phyloP scores from a whole-genome alignment of 129 eudicot species.

The Oenanthe sinensis region DNA sequence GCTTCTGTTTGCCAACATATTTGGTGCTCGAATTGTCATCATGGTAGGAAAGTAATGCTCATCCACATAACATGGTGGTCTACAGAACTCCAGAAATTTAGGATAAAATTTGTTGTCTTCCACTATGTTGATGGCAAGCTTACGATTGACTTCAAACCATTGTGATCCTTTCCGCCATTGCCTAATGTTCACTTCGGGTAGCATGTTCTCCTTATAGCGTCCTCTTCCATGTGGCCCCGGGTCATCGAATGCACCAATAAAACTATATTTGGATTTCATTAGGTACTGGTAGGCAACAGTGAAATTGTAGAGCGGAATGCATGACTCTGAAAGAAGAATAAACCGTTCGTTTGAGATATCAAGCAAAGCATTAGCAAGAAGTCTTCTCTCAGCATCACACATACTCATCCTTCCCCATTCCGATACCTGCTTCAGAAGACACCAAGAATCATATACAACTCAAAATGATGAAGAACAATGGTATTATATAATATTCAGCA shows the following conservation, averaged over 20 bases:
- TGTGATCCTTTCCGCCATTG: constrained; percentile 49
- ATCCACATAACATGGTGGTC: constrained; percentile 29
- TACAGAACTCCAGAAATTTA: constrained; percentile 21
- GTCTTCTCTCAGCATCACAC: constrained; percentile 40
- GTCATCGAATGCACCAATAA: constrained; percentile 27
- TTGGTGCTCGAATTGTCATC: constrained; percentile 22
- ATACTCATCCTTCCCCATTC: constrained; percentile 14
- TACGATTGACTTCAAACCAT: constrained; percentile 36
- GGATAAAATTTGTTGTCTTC: constrained; percentile 23
- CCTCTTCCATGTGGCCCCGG: constrained; percentile 30
- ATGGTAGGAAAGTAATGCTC: constrained; percentile 45
- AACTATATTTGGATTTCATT: constrained; percentile 19
- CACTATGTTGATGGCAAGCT: constrained; percentile 24
- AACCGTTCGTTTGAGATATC: constrained; percentile 39
- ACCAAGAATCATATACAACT: background rate
- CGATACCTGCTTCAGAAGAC: background rate
- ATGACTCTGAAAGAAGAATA: constrained; percentile 33
- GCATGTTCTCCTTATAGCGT: constrained; percentile 33
- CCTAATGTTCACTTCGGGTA: constrained; percentile 24
- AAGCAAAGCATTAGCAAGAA: constrained; percentile 38
- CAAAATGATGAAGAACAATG: background rate
- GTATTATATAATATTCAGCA: background rate
- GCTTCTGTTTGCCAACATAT: constrained; percentile 20
- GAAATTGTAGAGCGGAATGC: constrained; percentile 44
- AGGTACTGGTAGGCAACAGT: constrained; percentile 26